phyloP scores from a whole-genome alignment of 306 rosid species.

The Castanea crenata region DNA sequence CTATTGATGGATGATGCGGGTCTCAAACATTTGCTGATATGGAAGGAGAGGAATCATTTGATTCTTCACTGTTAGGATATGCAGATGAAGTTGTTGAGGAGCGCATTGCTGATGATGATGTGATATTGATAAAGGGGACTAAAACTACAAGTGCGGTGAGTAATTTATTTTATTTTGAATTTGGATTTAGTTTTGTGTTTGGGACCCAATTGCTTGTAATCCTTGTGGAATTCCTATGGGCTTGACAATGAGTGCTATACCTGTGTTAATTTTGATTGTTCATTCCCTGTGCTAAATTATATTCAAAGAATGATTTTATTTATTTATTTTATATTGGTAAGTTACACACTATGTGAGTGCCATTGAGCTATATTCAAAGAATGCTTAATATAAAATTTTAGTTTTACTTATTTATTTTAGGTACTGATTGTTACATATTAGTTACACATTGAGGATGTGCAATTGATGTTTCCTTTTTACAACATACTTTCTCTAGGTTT shows the following conservation, averaged over 20 bases:
- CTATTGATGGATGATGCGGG: conserved; percentile 39
- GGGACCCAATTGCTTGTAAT: background rate
- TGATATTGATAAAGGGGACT: conserved; percentile 87
- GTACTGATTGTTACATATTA: background rate
- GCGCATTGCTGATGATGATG: conserved; percentile 87
- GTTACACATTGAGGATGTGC: conserved; percentile 14
- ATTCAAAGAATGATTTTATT: background rate
- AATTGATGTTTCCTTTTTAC: background rate
- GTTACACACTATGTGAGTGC: too few species aligned
- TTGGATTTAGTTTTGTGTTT: background rate
- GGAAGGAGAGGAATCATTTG: conserved; percentile 99
- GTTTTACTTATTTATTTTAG: background rate
- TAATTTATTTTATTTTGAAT: conserved; percentile 16
- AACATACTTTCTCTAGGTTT: conserved; percentile 48
- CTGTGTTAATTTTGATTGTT: background rate
- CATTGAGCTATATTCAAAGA: background rate
- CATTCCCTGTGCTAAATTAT: too few species aligned
- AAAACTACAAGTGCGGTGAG: conserved; percentile 85
- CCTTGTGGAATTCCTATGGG: background rate
- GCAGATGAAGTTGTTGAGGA: conserved; percentile 99
- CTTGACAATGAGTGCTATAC: background rate
- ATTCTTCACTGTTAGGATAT: conserved; percentile 81
- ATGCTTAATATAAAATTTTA: background rate
- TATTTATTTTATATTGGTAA: background rate
- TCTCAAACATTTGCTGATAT: conserved; percentile 96